Conservation (phyloP, 2,329 filamentous ascomycete species). For the Saccharata proteae region DNA sequence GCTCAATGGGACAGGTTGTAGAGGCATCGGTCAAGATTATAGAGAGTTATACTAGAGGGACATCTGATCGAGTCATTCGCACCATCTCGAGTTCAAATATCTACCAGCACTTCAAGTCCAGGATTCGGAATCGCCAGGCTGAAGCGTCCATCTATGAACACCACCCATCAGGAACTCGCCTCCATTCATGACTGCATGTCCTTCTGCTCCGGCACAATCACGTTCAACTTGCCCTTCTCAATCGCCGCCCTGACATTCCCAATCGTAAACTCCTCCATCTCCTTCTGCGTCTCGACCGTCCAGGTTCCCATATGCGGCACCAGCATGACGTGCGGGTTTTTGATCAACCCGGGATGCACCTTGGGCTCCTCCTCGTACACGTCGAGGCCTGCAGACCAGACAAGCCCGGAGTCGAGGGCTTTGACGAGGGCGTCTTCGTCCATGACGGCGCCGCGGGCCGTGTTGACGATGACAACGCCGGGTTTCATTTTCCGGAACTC, state of each 20-base stretch:
- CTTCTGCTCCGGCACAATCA: slow-evolving; percentile 60
- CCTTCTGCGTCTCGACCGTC: slow-evolving; percentile 52
- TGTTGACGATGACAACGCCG: slow-evolving; percentile 69
- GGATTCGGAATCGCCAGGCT: too few species aligned
- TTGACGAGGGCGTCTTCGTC: slow-evolving; percentile 69
- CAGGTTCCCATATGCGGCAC: slow-evolving; percentile 81
- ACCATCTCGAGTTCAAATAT: too few species aligned
- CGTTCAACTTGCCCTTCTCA: slow-evolving; percentile 49
- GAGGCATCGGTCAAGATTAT: too few species aligned
- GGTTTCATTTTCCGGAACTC: slow-evolving; percentile 70
- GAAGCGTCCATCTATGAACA: too few species aligned
- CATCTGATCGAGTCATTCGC: too few species aligned
- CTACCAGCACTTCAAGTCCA: too few species aligned
- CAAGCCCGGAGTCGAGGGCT: slow-evolving; percentile 57
- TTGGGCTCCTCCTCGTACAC: slow-evolving; percentile 74
- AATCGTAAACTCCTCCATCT: slow-evolving; percentile 65
- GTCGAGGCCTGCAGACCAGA: slow-evolving; percentile 62
- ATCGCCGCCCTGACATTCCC: slow-evolving; percentile 55
- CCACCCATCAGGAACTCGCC: too few species aligned
- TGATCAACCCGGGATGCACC: slow-evolving; percentile 59
- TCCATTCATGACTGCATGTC: slow-evolving; percentile 21
- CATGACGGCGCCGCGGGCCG: slow-evolving; percentile 69
- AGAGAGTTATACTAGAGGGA: too few species aligned
- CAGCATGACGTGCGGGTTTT: slow-evolving; percentile 60
- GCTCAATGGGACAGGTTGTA: too few species aligned